Evolutionary conservation across 1,284 basidiomycete species (phyloP), one percentile per base, ranked within the genome.

Genomic region (Exobasidium rhododendri): DNA sequence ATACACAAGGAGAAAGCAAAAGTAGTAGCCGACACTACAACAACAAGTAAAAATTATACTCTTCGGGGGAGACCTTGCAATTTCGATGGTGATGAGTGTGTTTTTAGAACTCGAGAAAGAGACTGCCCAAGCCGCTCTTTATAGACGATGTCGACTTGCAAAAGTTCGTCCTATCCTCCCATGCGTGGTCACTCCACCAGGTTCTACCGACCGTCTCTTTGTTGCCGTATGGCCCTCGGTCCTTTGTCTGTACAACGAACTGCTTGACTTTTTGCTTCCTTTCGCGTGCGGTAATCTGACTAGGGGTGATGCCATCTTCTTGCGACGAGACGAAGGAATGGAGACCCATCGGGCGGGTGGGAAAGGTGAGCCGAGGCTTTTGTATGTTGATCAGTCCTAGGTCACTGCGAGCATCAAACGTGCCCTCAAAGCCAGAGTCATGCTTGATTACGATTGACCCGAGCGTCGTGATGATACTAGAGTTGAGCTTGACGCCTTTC

Each of bases 361-460:
- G n/a, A n/a, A n/a, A n/a, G n/a, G n/a, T n/a, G 17, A 10, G 10
- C 17, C 35, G 13, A 13, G 46, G 47, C 13, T 26, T n/a, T 24
- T 31, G 17, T 3, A 55, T 44, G 14, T n/a, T 32, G 29, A 55
- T n/a, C 29, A 22, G 30, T 20, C 52, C 52, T 17, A 55, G 5
- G 6, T 14, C 29, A 6, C 20, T 55, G 2, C 32, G 40, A 20
- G 30, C 30, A n/a, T 55, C 40, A 35, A 20, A 55, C 20, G 5
- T 20, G 4, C 52, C 52, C 28, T 55, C 32, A 17, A 55, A 55
- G 20, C 52, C 28, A 30, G 52, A 44, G 4, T 20, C 14, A 32
- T 55, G 52, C n/a, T 13, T 20, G 30, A 55, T 31, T 2, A 4
- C 30, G 17, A 55, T 55, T 11, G 29, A 11, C 5, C 52, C 52